Percentiles rank a stretch among this genome's conserved stretches.
These are phyloP conservation scores for Polysphondylium violaceum DNA, from an alignment of 78 protist genomes.

Conservation along the genomic window DNA sequence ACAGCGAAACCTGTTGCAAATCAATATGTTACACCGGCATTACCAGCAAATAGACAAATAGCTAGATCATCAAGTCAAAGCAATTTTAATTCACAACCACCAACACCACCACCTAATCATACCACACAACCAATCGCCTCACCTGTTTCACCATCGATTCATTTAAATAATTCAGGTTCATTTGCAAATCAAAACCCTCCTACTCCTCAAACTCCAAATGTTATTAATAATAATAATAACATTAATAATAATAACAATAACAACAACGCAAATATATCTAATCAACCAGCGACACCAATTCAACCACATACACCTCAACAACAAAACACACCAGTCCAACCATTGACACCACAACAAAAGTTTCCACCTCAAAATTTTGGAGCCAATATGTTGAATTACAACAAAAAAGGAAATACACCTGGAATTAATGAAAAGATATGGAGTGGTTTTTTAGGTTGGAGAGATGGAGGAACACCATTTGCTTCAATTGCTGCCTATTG, in stretches of 20 bases:
- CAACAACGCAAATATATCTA: background rate
- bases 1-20: background rate
- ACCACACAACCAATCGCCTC: background rate
- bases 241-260: too few species aligned
- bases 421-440: background rate
- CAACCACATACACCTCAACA: conserved; percentile 5
- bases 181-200: too few species aligned
- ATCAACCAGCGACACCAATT: conserved; percentile 11
- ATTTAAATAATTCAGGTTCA: too few species aligned
- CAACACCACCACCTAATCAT: conserved; percentile 5
- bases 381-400: background rate
- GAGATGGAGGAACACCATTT: background rate
- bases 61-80: background rate
- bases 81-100: background rate
- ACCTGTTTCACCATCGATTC: background rate
- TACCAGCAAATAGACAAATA: background rate
- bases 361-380: background rate
- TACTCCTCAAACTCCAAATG: too few species aligned
- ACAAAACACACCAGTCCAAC: background rate
- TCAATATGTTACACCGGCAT: background rate
- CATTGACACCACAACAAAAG: background rate
- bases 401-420: background rate
- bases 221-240: too few species aligned
- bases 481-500: background rate
- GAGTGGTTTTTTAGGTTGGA: conserved; percentile 15